Conservation (phyloP, 352 stramenopile species). For the Phytophthora tubulina region DNA sequence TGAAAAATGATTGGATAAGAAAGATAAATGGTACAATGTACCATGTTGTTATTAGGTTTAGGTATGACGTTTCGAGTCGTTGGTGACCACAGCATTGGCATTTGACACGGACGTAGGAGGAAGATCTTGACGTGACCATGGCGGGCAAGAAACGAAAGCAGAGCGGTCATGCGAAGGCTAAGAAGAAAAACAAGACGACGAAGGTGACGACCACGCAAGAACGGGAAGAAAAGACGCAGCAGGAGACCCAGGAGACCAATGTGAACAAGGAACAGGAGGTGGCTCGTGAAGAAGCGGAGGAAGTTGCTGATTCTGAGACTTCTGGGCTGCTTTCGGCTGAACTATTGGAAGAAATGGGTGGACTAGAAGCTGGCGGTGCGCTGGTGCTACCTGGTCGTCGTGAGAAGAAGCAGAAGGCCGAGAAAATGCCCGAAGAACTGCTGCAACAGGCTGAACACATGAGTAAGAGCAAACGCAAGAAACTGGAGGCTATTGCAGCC, state of each 20-base stretch:
- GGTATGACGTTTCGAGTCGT: slow-evolving; percentile 7
- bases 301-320: slow-evolving; percentile 10
- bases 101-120: slow-evolving; percentile 10
- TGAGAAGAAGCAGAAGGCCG: slow-evolving; percentile 59
- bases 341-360: slow-evolving; percentile 70
- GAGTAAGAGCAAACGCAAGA: slow-evolving; percentile 88
- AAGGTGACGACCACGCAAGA: slow-evolving; percentile 19
- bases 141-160: slow-evolving; percentile 75
- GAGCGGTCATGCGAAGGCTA: slow-evolving; percentile 38
- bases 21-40: slow-evolving; percentile 16
- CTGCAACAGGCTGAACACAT: slow-evolving; percentile 72
- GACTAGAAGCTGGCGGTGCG: slow-evolving; percentile 58
- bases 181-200: slow-evolving; percentile 58
- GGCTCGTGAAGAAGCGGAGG: not conserved
- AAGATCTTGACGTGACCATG: slow-evolving; percentile 33
- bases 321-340: slow-evolving; percentile 69
- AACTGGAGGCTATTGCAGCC: slow-evolving; percentile 76
- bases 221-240: slow-evolving; percentile 11
- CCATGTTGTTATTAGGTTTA: not conserved
- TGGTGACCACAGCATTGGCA: slow-evolving; percentile 6
- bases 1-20: slow-evolving; percentile 15
- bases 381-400: slow-evolving; percentile 69
- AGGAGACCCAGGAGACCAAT: slow-evolving; percentile 32
- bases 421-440: slow-evolving; percentile 65
- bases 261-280: slow-evolving; percentile 19